Evolutionary conservation across 2,329 filamentous ascomycete genomes (phyloP), one percentile per base, ranked within the genome.

Genomic region (Claviceps humidiphila): DNA sequence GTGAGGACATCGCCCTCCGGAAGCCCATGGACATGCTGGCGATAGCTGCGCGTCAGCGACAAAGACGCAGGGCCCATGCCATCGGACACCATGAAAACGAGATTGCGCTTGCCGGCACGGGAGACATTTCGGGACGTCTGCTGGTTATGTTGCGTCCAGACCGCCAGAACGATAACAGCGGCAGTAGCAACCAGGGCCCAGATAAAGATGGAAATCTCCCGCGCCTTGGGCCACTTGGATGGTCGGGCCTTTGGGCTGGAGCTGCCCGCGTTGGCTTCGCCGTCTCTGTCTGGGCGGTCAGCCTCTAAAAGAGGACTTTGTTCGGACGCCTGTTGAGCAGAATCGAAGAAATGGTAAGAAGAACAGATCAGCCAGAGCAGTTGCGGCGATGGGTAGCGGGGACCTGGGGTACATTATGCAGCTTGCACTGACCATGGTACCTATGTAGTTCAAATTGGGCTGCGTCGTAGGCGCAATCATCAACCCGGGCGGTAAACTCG

Each of bases 61-160:
- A 98, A 75, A 60, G 88, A 91, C 8, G 93, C 88, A 7, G 93
- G 93, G 0, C 93, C 93, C 93, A 98, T 98, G 63, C 93, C 93
- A 67, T 98, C 93, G 0, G 89, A 95, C 40, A 98, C 91, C 93
- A 98, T 98, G 74, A 98, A 97, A 61, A 98, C 85, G 51, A 98
- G 75, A 68, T 97, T 98, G 51, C 88, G 80, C 75, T 97, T 98
- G 50, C 82, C 80, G 30, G 62, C 61, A 68, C 52, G 74, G 72
- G 60, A 47, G 58, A 58, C 45, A 26, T 60, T 65, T 53, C 58
- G 62, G 49, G 45, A 58, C 6, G 73, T 75, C 52, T 76, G 71
- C 56, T 81, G 74, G 60, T 81, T 77, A 67, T 95, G 88, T 63
- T 88, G 86, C 16, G 87, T 69, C 70, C 74, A 75, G n/a, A 93